phyloP scores from a whole-genome alignment of 2,329 filamentous ascomycete genomes.

The Dryadomyces quercus-mongolicae region DNA sequence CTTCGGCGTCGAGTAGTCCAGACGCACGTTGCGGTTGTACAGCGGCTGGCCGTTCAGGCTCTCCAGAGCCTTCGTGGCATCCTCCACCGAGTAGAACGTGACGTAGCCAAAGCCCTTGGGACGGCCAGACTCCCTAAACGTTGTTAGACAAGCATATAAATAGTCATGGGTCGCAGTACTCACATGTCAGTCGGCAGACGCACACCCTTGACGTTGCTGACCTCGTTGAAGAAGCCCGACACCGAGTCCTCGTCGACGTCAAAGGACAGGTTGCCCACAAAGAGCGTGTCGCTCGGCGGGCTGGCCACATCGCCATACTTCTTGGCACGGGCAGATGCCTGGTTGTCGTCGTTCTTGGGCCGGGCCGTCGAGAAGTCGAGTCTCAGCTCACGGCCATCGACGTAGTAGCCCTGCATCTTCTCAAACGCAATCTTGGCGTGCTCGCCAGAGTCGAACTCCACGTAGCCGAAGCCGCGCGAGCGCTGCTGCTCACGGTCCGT shows the following conservation, averaged over 20 bases:
- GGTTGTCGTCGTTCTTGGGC: conserved; percentile 24
- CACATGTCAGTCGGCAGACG: conserved; percentile 77
- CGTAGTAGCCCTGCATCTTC: conserved; percentile 22
- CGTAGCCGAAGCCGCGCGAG: conserved; percentile 88
- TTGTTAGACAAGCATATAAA: too few relatives aligned
- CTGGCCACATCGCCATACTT: conserved; percentile 70
- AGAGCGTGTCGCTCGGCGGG: conserved; percentile 75
- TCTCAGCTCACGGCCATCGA: conserved; percentile 24
- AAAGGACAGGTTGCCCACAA: conserved; percentile 85
- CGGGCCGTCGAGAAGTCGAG: conserved; percentile 25
- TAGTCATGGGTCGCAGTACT: too few relatives aligned
- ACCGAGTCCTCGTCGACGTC: conserved; percentile 67
- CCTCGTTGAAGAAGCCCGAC: conserved; percentile 59
- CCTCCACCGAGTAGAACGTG: conserved; percentile 68
- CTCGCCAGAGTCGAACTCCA: conserved; percentile 64
- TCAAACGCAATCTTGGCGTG: conserved; percentile 25
- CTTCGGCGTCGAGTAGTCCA: conserved; percentile 68
- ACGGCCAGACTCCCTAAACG: conserved; percentile 56
- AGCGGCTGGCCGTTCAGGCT: conserved; percentile 50
- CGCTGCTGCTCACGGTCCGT: conserved; percentile 70
- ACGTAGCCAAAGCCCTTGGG: conserved; percentile 93
- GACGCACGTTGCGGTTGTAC: conserved; percentile 60
- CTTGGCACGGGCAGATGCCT: conserved; percentile 51
- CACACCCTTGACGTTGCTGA: conserved; percentile 62
- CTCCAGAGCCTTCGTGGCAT: conserved; percentile 65